Conservation (phyloP, 805 yeast genomes). For the Lipomyces lipofer region DNA sequence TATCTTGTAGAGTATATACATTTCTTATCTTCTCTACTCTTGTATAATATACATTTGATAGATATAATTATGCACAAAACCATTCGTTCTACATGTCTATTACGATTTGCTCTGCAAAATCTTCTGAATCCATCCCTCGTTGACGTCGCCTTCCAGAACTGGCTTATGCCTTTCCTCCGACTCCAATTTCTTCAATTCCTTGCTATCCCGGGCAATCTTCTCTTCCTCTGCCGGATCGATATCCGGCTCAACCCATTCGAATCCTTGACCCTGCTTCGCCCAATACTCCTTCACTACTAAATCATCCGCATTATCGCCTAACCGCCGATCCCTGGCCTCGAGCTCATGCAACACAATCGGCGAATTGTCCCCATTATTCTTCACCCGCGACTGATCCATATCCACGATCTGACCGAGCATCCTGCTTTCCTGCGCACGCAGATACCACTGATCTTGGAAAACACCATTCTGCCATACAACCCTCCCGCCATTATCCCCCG, state of each 20-base stretch:
- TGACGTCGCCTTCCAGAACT: conserved; percentile 9
- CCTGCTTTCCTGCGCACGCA: conserved; percentile 65
- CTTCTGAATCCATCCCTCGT: conserved; percentile 18
- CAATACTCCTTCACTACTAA: conserved; percentile 75
- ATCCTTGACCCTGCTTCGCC: conserved; percentile 84
- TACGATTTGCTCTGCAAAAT: no score
- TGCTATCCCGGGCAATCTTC: conserved; percentile 33
- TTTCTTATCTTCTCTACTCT: neutral
- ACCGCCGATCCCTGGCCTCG: conserved; percentile 40
- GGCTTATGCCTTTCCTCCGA: conserved; percentile 1
- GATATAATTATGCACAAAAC: no score
- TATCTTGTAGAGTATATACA: no score
- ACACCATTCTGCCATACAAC: conserved; percentile 66
- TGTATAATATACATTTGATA: no score
- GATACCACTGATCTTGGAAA: conserved; percentile 61
- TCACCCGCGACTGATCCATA: conserved; percentile 54
- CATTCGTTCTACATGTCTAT: no score
- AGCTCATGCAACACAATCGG: conserved; percentile 39
- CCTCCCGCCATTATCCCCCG: conserved; percentile 54
- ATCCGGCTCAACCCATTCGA: conserved; percentile 88
- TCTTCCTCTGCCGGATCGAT: conserved; percentile 74
- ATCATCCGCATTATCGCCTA: conserved; percentile 61
- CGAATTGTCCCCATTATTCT: conserved; percentile 45
- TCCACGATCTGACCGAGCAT: conserved; percentile 67
- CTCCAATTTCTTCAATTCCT: conserved; percentile 5